Evolutionary conservation across 345 rosid genomes (phyloP).

Genomic region (Boechera divaricarpa): DNA sequence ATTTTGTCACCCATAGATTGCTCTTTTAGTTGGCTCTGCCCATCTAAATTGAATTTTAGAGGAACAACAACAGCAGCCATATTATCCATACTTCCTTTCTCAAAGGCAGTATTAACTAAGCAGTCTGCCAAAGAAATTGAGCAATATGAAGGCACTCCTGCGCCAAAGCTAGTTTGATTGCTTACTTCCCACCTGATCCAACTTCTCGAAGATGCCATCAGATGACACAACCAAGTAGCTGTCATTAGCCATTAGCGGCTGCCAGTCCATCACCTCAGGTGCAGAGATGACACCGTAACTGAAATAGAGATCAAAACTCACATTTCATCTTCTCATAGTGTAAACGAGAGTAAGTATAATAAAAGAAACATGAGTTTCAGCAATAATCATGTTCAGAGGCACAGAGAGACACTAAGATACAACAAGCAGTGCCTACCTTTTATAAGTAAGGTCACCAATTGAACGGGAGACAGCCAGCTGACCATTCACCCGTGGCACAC

Average conservation of each 20-base stretch:
- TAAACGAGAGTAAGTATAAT: conserved; percentile 1
- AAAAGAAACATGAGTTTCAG: conserved; percentile 20
- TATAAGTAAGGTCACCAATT: conserved; percentile 70
- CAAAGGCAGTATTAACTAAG: conserved; percentile 70
- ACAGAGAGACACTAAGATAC: conserved; percentile 11
- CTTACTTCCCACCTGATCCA: conserved; percentile 64
- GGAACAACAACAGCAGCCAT: conserved; percentile 84
- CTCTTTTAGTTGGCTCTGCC: conserved; percentile 27
- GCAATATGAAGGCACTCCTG: conserved; percentile 64
- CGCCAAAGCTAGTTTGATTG: conserved; percentile 45
- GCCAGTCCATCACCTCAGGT: conserved; percentile 93
- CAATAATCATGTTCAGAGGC: conserved; percentile 6
- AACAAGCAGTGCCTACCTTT: conserved; percentile 48
- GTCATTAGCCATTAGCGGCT: conserved; percentile 66
- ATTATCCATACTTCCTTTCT: conserved; percentile 87
- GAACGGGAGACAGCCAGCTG: conserved; percentile 90
- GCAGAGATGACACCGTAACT: conserved; percentile 89
- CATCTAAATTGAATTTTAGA: conserved; percentile 49
- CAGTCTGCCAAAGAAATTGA: conserved; percentile 81
- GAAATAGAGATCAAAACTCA: conserved; percentile 22
- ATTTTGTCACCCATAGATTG: conserved; percentile 41
- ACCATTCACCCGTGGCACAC: conserved; percentile 68
- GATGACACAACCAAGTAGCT: conserved; percentile 90
- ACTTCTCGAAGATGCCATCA: conserved; percentile 89
- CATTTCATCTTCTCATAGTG: conserved; percentile 15